A percentile compares a stretch with the other conserved stretches of the same genome.
phyloP scores from a whole-genome alignment of 2,329 filamentous ascomycete species.

The Aureobasidium uvarum region DNA sequence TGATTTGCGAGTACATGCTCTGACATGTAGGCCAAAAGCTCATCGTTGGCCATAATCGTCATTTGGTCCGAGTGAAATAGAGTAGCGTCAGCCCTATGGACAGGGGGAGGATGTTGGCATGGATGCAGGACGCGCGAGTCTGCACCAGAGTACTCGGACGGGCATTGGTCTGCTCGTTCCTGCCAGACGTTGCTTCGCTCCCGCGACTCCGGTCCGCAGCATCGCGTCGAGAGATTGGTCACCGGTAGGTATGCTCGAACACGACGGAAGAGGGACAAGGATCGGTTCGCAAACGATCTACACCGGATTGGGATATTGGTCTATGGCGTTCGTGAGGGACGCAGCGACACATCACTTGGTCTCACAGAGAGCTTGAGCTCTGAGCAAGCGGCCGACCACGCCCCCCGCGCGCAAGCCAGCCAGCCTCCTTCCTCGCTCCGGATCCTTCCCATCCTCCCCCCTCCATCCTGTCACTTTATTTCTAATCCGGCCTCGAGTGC shows the following conservation, averaged over 20 bases:
- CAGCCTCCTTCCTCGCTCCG: slow-evolving; percentile 15
- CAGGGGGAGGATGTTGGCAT: slow-evolving; percentile 17
- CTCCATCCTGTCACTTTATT: slow-evolving; percentile 12
- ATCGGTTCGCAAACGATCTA: slow-evolving; percentile 2
- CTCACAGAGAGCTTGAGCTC: slow-evolving; percentile 19
- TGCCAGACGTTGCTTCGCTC: slow-evolving; percentile 12
- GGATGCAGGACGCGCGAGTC: background rate
- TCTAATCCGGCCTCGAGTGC: slow-evolving; percentile 18
- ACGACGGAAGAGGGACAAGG: slow-evolving; percentile 10
- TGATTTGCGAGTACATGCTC: slow-evolving; percentile 2
- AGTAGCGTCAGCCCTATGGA: slow-evolving; percentile 18
- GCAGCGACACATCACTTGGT: slow-evolving; percentile 16
- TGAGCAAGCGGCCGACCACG: background rate
- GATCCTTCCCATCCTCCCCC: slow-evolving; percentile 18
- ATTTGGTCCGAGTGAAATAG: background rate
- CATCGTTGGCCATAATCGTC: slow-evolving; percentile 14
- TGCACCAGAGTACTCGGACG: background rate
- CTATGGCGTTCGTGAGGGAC: slow-evolving; percentile 7
- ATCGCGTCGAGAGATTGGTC: background rate
- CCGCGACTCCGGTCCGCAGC: slow-evolving; percentile 16
- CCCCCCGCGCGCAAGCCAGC: slow-evolving; percentile 19
- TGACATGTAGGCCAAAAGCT: slow-evolving; percentile 11
- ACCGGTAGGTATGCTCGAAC: slow-evolving; percentile 10
- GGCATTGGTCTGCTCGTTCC: slow-evolving; percentile 14
- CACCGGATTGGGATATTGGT: slow-evolving; percentile 14